A percentile compares a stretch with the other conserved stretches of the same genome.
phyloP scores from a whole-genome alignment of 176 grass and related monocot species.

The Areca catechu region DNA sequence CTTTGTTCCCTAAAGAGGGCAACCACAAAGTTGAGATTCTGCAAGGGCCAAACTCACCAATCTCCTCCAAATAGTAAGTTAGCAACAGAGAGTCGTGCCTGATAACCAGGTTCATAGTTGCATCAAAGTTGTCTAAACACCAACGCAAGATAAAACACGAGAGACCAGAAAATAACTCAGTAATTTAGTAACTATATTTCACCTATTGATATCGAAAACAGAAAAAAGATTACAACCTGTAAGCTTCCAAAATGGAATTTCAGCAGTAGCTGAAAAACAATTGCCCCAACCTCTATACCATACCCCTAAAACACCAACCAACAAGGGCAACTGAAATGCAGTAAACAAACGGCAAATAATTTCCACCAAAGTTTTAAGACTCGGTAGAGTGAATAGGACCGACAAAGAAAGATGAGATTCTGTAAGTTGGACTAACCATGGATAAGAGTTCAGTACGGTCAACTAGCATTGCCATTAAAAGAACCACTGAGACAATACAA shows the following conservation, averaged over 20 bases:
- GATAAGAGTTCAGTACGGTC: neutral
- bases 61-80: neutral
- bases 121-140: no score
- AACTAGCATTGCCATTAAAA: neutral
- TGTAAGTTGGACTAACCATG: neutral
- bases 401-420: conserved; percentile 3
- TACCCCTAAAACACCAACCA: conserved; percentile 6
- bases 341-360: conserved; percentile 7
- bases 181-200: no score
- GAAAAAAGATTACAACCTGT: conserved; percentile 14
- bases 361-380: conserved; percentile 1
- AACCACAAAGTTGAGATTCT: no score
- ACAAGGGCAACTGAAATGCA: conserved; percentile 5
- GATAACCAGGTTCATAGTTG: no score
- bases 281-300: conserved; percentile 1
- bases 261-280: conserved; percentile 13
- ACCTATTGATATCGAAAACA: neutral
- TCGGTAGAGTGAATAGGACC: neutral
- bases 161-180: no score
- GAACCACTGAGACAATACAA: neutral
- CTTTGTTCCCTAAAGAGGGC: no score
- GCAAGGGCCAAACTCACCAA: neutral
- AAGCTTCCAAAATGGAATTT: conserved; percentile 19
- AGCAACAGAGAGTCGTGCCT: neutral
- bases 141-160: no score